Base-by-base conservation (phyloP, 2,329 filamentous ascomycete genomes). In the Xylariaceae sp. region DNA sequence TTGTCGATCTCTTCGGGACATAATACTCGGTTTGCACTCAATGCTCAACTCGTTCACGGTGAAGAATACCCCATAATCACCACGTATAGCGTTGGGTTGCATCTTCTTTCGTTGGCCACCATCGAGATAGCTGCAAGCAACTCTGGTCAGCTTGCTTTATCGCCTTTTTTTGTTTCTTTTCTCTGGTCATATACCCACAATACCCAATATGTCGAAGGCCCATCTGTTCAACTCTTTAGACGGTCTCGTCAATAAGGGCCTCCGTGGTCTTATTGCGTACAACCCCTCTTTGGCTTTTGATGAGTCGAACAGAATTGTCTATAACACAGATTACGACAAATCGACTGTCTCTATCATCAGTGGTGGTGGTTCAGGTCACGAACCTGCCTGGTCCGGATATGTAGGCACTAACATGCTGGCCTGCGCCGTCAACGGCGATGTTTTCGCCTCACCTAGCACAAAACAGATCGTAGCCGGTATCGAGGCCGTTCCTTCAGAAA, bases 361-460 rank as follows among this genome's bases (percentile, higher is more conserved):
- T 19, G 77, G 77, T n/a, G 77, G 77, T 17, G 77, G 77, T 36
- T 80, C 78, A 0, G 78, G 78, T 40, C 78, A 80, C 63, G 81
- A 85, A 58, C 81, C 81, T 17, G 82, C 81, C 54, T 85, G 81
- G 76, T 72, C 78, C 2, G 82, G 82, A 47, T 85, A 84, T 58
- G 82, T 86, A 2, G 82, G 82, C 47, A 62, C 68, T 49, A 82
- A 82, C 61, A 73, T 84, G 67, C 74, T 86, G n/a, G 73, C 79
- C 1, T 81, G 80, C 5, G 76, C 81, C 5, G 82, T 82, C 5
- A 75, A 73, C 4, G 82, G 82, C 39, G 80, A 83, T 59, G 78
- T 86, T 55, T 86, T 86, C 56, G 82, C 82, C 14, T 81, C 76
- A 6, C 82, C 82, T 0, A 82, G 77, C 50, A 81, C 82, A 11